Base-by-base conservation (phyloP, 1,284 basidiomycete species). In the Apiotrichum montevideense region DNA sequence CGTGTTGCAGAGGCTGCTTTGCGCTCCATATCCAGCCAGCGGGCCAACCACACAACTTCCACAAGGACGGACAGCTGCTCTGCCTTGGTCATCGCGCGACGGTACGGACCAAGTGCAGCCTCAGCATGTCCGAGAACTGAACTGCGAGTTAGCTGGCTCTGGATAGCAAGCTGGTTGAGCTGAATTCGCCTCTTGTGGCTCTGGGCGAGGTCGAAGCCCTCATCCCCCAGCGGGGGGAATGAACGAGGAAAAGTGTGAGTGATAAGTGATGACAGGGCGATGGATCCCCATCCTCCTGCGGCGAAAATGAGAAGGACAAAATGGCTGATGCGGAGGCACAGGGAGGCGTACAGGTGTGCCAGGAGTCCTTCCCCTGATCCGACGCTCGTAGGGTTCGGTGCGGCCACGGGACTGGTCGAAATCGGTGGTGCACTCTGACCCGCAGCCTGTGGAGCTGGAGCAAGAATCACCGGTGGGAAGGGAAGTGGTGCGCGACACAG, bases 1-100 rank as follows among this genome's bases (percentile, higher is more conserved):
- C 93, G 80, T n/a, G 91, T 80, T 35, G 90, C 79, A 63, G 87
- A 87, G 0, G 86, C 87, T 74, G 94, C 91, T 72, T 93, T 94
- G 51, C 93, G 81, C 52, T 80, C 82, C 72, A 90, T 87, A 7
- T 88, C 89, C 2, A 96, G 72, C 63, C 83, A 86, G 9, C 85
- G 81, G 71, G 88, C 92, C 48, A 90, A 76, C 61, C 84, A 84
- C 0, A 87, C 87, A 44, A 86, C 82, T 41, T 82, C 81, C 60
- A 87, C 84, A 43, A 91, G 78, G 9, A 87, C 76, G 9, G 81
- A 77, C 35, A 95, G 81, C 37, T 90, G 84, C 63, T 90, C 88
- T 43, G 85, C 80, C 42, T 85, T 80, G 15, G 85, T 85, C 46
- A 95, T 81, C 63, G 90, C 87, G 9, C 88, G 74, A n/a, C 93